Conservation (phyloP, 2,329 filamentous ascomycete species). For the Hymenoscyphus albidus region DNA sequence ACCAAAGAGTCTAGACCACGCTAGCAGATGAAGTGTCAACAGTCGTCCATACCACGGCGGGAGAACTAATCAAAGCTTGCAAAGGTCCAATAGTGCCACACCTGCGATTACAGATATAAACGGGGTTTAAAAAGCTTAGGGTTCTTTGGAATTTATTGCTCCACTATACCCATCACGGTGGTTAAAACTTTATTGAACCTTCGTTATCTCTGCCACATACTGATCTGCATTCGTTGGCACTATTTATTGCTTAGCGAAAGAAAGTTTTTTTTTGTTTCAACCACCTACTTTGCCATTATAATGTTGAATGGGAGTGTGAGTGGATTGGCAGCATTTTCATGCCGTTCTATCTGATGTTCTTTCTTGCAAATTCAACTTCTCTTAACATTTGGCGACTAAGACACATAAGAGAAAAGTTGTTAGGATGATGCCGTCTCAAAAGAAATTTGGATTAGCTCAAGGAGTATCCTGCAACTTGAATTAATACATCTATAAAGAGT, state of each 20-base stretch:
- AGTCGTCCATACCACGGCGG: not conserved
- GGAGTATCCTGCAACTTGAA: no score
- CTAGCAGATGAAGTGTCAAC: not conserved
- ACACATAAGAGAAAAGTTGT: no score
- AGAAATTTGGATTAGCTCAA: no score
- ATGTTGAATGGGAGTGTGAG: no score
- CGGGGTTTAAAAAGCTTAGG: not conserved
- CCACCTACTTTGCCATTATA: no score
- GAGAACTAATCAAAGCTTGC: not conserved
- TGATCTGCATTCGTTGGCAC: not conserved
- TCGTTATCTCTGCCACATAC: not conserved
- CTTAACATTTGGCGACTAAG: no score
- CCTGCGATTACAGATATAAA: not conserved
- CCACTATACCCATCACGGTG: not conserved
- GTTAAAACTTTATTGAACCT: not conserved
- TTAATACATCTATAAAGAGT: no score
- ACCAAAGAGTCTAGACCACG: not conserved
- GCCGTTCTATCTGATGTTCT: no score
- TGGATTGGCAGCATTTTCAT: no score
- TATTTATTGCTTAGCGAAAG: not conserved
- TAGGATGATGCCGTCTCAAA: no score
- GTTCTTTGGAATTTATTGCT: not conserved
- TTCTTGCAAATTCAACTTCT: no score
- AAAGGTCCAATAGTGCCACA: no score
- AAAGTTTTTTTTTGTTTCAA: not conserved